These are phyloP conservation scores for Starmerella stellata DNA, from an alignment of 805 yeast genomes.

Conservation along the genomic window DNA sequence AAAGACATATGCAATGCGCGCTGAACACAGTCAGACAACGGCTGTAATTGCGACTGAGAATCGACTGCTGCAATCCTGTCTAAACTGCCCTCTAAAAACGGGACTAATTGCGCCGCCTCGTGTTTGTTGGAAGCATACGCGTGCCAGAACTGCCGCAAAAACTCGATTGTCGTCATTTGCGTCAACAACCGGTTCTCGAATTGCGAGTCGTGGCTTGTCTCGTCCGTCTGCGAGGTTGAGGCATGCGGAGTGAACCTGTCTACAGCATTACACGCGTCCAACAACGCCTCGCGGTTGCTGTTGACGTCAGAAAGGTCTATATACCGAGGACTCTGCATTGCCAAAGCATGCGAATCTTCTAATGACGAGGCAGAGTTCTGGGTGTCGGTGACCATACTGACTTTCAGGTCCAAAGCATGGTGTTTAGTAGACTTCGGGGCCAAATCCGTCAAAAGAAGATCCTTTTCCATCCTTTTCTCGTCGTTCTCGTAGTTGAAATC, in stretches of 20 bases:
- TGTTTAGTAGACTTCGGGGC: slow-evolving; percentile 6
- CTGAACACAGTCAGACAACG: slow-evolving; percentile 7
- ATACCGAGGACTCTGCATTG: not conserved
- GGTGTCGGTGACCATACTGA: slow-evolving; percentile 1
- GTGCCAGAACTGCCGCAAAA: slow-evolving; percentile 55
- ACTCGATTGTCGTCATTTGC: slow-evolving; percentile 60
- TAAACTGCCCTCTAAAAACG: slow-evolving; percentile 7
- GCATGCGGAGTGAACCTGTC: slow-evolving; percentile 7
- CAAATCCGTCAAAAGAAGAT: slow-evolving; percentile 19
- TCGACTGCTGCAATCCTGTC: slow-evolving; percentile 10
- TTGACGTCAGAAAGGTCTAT: slow-evolving; percentile 67
- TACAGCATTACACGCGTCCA: slow-evolving; percentile 6
- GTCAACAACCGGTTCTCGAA: slow-evolving; percentile 32
- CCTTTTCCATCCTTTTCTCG: slow-evolving; percentile 12
- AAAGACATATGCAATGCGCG: slow-evolving; percentile 6
- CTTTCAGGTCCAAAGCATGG: slow-evolving; percentile 5
- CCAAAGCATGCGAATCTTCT: not conserved
- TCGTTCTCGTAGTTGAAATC: slow-evolving; percentile 26
- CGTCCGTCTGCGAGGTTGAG: not conserved
- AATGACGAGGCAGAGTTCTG: not conserved
- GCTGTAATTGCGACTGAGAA: slow-evolving; percentile 2
- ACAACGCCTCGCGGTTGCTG: slow-evolving; percentile 8
- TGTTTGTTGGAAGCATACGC: slow-evolving; percentile 12
- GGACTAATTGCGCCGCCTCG: slow-evolving; percentile 23
- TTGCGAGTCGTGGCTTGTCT: slow-evolving; percentile 1